These are phyloP conservation scores for Lecanosticta acicola DNA, from an alignment of 2,329 filamentous ascomycete genomes.

Conservation along the genomic window DNA sequence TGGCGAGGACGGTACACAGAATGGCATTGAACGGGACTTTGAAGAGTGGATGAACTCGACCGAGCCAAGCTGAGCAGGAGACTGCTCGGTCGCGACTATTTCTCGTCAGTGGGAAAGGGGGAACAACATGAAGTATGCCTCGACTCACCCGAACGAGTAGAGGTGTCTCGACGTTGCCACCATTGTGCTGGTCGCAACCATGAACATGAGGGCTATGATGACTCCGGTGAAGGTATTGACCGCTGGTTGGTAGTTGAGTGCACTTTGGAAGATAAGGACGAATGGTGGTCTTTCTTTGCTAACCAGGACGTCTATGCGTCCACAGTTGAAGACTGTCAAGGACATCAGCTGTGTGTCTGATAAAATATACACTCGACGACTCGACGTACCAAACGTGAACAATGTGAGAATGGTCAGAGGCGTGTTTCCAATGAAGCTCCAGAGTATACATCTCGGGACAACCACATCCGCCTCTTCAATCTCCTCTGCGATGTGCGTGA, in stretches of 20 bases:
- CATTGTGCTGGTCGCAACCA: constrained; percentile 37
- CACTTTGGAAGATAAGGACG: constrained; percentile 32
- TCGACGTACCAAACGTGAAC: constrained; percentile 21
- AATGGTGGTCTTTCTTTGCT: constrained; percentile 27
- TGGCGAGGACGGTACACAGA: constrained; percentile 28
- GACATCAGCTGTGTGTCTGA: background rate
- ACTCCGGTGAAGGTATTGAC: constrained; percentile 31
- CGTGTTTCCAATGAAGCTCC: constrained; percentile 35
- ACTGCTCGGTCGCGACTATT: constrained; percentile 45
- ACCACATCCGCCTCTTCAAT: constrained; percentile 38
- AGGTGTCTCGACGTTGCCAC: constrained; percentile 38
- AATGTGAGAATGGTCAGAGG: constrained; percentile 26
- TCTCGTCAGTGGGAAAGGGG: background rate
- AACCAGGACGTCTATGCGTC: constrained; percentile 28
- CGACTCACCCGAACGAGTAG: constrained; percentile 37
- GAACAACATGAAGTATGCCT: background rate
- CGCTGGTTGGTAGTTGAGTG: constrained; percentile 25
- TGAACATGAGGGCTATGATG: constrained; percentile 30
- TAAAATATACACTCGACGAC: background rate
- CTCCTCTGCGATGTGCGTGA: constrained; percentile 42
- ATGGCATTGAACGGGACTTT: constrained; percentile 28
- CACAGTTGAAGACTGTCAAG: constrained; percentile 31
- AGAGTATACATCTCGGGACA: constrained; percentile 40
- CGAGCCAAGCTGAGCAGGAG: constrained; percentile 36
- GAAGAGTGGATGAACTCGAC: constrained; percentile 16